phyloP scores from a whole-genome alignment of 306 rosid species.

The Casuarina glauca region DNA sequence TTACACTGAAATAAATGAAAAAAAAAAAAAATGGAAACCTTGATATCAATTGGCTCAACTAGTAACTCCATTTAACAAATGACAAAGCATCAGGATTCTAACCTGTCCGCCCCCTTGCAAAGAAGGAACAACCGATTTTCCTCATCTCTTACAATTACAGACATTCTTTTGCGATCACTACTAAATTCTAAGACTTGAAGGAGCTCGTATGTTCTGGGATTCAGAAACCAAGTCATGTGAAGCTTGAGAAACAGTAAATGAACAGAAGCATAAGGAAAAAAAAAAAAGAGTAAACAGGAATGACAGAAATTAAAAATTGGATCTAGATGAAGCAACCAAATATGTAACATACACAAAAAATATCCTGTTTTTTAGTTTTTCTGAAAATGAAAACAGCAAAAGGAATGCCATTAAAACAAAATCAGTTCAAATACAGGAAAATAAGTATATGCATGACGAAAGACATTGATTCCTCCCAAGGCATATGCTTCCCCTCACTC shows the following conservation, averaged over 20 bases:
- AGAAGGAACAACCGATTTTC: constrained; percentile 67
- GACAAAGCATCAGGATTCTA: constrained; percentile 29
- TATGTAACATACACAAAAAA: neutral
- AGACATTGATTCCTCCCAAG: neutral
- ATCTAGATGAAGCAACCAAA: neutral
- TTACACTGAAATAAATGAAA: constrained; percentile 51
- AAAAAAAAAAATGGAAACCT: constrained; percentile 26
- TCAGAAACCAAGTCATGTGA: constrained; percentile 28
- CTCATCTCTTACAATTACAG: constrained; percentile 73
- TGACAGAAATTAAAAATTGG: neutral
- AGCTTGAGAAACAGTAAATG: constrained; percentile 2
- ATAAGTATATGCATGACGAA: neutral
- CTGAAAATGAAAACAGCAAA: neutral
- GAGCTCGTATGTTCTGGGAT: constrained; percentile 63
- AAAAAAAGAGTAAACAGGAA: constrained; percentile 9
- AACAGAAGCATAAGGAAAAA: constrained; percentile 1
- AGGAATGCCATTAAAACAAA: neutral
- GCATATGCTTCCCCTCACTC: neutral
- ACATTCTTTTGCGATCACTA: constrained; percentile 92
- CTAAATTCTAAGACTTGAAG: constrained; percentile 82
- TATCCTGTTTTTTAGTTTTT: neutral
- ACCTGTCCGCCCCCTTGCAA: constrained; percentile 98
- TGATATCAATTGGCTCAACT: constrained; percentile 32
- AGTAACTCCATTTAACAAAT: constrained; percentile 21
- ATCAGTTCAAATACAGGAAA: neutral